These are phyloP conservation scores for Pulveroboletus sp. DNA, from an alignment of 768 basidiomycete genomes.

Conservation along the genomic window DNA sequence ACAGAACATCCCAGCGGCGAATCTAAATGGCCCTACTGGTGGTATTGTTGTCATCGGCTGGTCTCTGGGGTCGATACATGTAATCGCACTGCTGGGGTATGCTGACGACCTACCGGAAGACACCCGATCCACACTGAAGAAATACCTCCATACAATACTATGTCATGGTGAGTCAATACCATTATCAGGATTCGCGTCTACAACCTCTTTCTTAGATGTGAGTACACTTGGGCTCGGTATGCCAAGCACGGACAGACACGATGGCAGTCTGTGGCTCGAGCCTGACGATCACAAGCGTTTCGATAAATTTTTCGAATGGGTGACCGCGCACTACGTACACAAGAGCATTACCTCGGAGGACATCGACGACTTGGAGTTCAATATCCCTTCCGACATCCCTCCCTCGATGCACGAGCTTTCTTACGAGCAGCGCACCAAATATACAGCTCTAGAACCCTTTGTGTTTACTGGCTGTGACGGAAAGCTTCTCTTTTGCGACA, in stretches of 20 bases:
- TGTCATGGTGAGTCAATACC: slow-evolving; percentile 13
- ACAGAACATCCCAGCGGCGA: slow-evolving; percentile 14
- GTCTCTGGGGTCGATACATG: slow-evolving; percentile 18
- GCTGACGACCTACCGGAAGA: slow-evolving; percentile 9
- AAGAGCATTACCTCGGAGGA: slow-evolving; percentile 16
- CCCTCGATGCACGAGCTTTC: slow-evolving; percentile 14
- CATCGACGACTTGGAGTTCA: slow-evolving; percentile 16
- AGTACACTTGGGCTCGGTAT: slow-evolving; percentile 5
- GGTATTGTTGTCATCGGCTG: slow-evolving; percentile 20
- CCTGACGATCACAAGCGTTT: slow-evolving; percentile 10
- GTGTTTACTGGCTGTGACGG: slow-evolving; percentile 6
- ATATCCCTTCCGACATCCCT: slow-evolving; percentile 2
- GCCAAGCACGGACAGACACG: neutral
- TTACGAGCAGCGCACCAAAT: slow-evolving; percentile 8
- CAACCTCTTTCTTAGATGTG: slow-evolving; percentile 3
- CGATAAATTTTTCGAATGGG: slow-evolving; percentile 16
- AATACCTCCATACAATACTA: slow-evolving; percentile 20
- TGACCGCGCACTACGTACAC: slow-evolving; percentile 14
- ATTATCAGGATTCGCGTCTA: neutral
- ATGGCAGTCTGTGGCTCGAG: neutral
- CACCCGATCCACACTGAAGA: slow-evolving; percentile 5
- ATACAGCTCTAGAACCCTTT: slow-evolving; percentile 8
- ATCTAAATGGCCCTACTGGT: neutral
- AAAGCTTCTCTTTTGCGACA: slow-evolving; percentile 12
- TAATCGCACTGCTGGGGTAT: slow-evolving; percentile 10